phyloP scores from a whole-genome alignment of 2,329 filamentous ascomycete genomes.

The Ilyonectria destructans region DNA sequence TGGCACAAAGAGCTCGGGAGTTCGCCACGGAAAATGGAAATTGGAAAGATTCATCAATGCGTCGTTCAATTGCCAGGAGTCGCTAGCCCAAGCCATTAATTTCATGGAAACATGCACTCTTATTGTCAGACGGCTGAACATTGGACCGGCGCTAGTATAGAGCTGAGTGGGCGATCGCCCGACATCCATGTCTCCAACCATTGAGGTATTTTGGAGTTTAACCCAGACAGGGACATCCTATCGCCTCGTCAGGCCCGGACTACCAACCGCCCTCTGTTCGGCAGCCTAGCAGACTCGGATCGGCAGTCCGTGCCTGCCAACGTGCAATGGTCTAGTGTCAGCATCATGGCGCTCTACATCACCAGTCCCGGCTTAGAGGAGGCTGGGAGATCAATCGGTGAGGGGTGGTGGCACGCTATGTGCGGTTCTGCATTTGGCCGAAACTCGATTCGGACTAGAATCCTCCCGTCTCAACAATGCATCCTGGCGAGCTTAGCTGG shows the following conservation, averaged over 20 bases:
- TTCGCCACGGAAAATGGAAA: too few species aligned
- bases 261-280: not conserved
- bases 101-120: not conserved
- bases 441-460: constrained; percentile 4
- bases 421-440: not conserved
- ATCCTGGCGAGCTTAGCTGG: not conserved
- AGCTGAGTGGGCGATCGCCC: constrained; percentile 4
- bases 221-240: not conserved
- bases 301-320: not conserved
- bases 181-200: not conserved
- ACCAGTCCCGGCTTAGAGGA: not conserved
- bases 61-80: too few species aligned
- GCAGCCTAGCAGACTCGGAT: not conserved
- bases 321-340: not conserved
- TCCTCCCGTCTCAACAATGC: too few species aligned
- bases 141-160: constrained; percentile 8
- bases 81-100: too few species aligned
- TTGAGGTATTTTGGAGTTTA: not conserved
- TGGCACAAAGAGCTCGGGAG: too few species aligned
- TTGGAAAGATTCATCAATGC: too few species aligned
- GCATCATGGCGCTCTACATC: not conserved
- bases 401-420: not conserved
- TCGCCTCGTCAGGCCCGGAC: not conserved
- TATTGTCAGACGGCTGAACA: constrained; percentile 9
- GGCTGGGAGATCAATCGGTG: not conserved